Evolutionary conservation across 1,284 basidiomycete species (phyloP).

Genomic region (Moniliella sp.): DNA sequence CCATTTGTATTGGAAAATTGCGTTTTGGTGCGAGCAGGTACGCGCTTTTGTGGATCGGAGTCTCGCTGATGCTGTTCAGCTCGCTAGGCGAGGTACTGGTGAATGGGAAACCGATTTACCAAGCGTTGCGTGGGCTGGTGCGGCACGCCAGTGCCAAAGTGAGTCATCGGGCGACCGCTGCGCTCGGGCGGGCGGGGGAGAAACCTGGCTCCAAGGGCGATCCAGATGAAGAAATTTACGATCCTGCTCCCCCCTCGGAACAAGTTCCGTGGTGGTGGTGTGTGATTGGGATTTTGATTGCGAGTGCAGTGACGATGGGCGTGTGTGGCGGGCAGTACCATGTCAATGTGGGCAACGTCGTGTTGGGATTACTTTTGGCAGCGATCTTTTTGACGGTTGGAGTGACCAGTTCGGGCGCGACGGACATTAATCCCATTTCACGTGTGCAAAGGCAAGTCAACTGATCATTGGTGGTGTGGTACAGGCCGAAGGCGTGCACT

Average conservation of each 20-base stretch:
- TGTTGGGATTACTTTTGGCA: slow-evolving; percentile 39
- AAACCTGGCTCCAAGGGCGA: slow-evolving; percentile 6
- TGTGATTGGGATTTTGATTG: slow-evolving; percentile 39
- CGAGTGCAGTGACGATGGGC: slow-evolving; percentile 41
- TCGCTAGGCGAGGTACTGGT: slow-evolving; percentile 30
- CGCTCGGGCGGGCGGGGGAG: slow-evolving; percentile 7
- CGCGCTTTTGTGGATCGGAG: too few relatives aligned
- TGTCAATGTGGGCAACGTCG: slow-evolving; percentile 25
- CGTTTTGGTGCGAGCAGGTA: too few relatives aligned
- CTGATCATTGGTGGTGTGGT: slow-evolving; percentile 20
- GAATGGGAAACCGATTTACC: slow-evolving; percentile 26
- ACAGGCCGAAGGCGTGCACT: slow-evolving; percentile 33
- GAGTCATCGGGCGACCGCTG: too few relatives aligned
- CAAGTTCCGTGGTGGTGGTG: slow-evolving; percentile 44
- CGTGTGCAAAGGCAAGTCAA: slow-evolving; percentile 22
- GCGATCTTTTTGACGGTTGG: slow-evolving; percentile 52
- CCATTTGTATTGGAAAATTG: too few relatives aligned
- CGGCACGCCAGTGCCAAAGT: too few relatives aligned
- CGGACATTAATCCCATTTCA: slow-evolving; percentile 21
- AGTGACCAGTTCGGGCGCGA: slow-evolving; percentile 37
- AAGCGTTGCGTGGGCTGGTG: slow-evolving; percentile 17
- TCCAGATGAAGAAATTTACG: slow-evolving; percentile 9
- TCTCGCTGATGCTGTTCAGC: slow-evolving; percentile 36
- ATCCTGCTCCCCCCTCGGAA: slow-evolving; percentile 35
- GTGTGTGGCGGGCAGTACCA: slow-evolving; percentile 34